Conservation (phyloP, 495 filamentous ascomycete genomes). For the Neurospora sp. region DNA sequence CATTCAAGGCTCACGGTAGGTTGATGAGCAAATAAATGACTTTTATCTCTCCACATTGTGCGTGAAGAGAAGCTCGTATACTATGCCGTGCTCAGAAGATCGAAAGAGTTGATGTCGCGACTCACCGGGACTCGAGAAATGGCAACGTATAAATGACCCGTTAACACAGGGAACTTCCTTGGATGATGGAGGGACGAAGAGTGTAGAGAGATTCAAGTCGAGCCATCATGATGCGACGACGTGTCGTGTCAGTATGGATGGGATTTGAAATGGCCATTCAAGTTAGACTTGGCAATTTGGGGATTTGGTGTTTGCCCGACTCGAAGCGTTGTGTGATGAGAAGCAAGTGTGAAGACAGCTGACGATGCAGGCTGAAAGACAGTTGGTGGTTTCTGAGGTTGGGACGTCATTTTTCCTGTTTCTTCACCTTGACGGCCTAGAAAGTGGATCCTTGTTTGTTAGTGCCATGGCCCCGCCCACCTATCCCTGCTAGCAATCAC, state of each 20-base stretch:
- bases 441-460: neutral
- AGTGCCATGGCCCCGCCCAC: neutral
- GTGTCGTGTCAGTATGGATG: neutral
- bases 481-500: neutral
- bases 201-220: neutral
- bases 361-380: neutral
- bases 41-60: neutral
- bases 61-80: neutral
- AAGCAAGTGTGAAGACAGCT: neutral
- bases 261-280: neutral
- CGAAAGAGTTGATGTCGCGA: neutral
- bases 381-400: neutral
- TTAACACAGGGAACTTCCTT: neutral
- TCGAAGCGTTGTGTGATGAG: neutral
- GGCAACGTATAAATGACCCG: neutral
- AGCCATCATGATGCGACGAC: neutral
- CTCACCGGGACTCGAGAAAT: neutral
- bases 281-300: neutral
- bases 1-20: neutral
- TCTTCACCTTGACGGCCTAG: neutral
- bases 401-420: neutral
- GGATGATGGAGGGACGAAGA: neutral
- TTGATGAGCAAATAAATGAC: neutral
- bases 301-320: neutral
- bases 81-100: neutral